These are phyloP conservation scores for Tolypocladium amazonense DNA, from an alignment of 2,329 filamentous ascomycete genomes.

Conservation along the genomic window DNA sequence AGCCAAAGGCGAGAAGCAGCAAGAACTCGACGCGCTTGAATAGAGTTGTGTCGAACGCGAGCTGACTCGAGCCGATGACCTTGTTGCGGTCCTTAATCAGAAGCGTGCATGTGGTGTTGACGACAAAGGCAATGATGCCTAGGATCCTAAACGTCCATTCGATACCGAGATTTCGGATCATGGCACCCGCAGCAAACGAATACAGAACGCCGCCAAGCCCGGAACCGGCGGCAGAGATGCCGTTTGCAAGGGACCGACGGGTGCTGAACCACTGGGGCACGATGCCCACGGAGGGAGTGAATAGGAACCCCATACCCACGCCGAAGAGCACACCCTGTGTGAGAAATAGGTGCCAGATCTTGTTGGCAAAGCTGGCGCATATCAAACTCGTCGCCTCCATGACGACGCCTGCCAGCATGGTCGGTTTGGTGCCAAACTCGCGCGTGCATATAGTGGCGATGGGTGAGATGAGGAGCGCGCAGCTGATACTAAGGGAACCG, in stretches of 20 bases:
- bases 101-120: conserved; percentile 52
- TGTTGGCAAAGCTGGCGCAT: conserved; percentile 55
- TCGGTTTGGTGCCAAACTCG: conserved; percentile 50
- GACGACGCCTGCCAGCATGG: conserved; percentile 52
- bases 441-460: conserved; percentile 52
- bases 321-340: conserved; percentile 68
- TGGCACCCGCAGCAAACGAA: conserved; percentile 55
- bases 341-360: conserved; percentile 68
- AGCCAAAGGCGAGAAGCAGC: conserved; percentile 55
- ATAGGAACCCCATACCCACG: conserved; percentile 67
- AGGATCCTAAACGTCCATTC: conserved; percentile 58
- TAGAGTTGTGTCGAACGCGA: conserved; percentile 53
- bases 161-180: conserved; percentile 54
- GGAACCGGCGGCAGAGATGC: conserved; percentile 56
- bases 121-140: conserved; percentile 50
- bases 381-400: conserved; percentile 57
- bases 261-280: conserved; percentile 67
- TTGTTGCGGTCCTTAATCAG: conserved; percentile 64
- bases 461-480: conserved; percentile 57
- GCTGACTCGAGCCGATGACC: conserved; percentile 54
- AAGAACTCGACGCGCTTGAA: conserved; percentile 53
- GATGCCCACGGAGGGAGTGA: conserved; percentile 57
- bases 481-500: conserved; percentile 32
- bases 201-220: conserved; percentile 67
- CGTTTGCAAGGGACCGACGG: conserved; percentile 58